These are phyloP conservation scores for Metschnikowia anglica DNA, from an alignment of 805 yeast species.

Conservation along the genomic window DNA sequence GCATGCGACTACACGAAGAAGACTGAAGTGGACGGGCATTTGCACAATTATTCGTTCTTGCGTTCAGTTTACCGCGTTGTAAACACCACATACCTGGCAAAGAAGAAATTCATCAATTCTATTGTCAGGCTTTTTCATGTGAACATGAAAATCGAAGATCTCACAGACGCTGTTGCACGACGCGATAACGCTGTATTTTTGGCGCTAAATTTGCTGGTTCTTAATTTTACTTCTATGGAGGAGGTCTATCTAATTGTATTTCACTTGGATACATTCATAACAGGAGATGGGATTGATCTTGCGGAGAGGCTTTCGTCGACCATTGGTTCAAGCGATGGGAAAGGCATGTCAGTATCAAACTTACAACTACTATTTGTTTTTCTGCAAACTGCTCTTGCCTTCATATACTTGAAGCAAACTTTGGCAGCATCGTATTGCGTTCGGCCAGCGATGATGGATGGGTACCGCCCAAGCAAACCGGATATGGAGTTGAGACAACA, in stretches of 20 bases:
- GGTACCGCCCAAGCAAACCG: constrained; percentile 29
- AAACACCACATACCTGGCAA: constrained; percentile 35
- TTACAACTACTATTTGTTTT: constrained; percentile 18
- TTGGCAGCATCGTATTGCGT: constrained; percentile 25
- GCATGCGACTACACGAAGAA: constrained; percentile 49
- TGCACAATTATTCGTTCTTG: constrained; percentile 36
- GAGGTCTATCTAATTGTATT: constrained; percentile 49
- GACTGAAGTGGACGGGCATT: constrained; percentile 16
- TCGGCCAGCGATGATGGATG: constrained; percentile 24
- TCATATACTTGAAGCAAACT: constrained; percentile 21
- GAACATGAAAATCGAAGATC: constrained; percentile 7
- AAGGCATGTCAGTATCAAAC: constrained; percentile 19
- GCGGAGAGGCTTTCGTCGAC: constrained; percentile 22
- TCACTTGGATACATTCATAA: constrained; percentile 44
- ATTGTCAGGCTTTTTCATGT: constrained; percentile 22
- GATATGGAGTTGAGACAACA: constrained; percentile 35
- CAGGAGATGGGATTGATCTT: constrained; percentile 43
- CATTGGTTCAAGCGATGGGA: constrained; percentile 14
- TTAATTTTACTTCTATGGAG: constrained; percentile 45
- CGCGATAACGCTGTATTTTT: constrained; percentile 28
- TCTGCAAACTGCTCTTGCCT: constrained; percentile 20
- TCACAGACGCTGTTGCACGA: constrained; percentile 17
- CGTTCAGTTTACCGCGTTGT: constrained; percentile 44
- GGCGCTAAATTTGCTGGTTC: constrained; percentile 36
- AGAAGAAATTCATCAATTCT: constrained; percentile 41